Base-by-base conservation (phyloP, 2,329 filamentous ascomycete genomes). In the Aspergillus sp. region DNA sequence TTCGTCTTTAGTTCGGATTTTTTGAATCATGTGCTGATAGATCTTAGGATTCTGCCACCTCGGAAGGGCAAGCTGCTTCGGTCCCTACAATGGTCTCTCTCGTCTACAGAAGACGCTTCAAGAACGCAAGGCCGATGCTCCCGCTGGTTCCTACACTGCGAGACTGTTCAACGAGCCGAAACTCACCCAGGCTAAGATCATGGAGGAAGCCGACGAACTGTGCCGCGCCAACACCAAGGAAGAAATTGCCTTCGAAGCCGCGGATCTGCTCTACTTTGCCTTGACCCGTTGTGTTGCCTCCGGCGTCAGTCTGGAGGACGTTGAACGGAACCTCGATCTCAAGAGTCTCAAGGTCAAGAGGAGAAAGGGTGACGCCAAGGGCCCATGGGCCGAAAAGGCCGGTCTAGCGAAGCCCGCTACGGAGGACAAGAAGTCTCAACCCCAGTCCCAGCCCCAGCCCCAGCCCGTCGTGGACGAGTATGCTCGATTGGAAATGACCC, bases 311-410 rank as follows among this genome's bases (percentile, higher is more conserved):
- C 70, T 98, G 33, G 83, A 88, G 50, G 91, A 97, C 63, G 86
- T 98, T 45, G 91, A 97, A 72, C 83, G 79, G 47, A 97, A 88
- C 63, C 78, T 98, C 12, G 91, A 98, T 62, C 83, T 88, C 42
- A 98, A 98, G 81, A 90, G 86, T 64, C 75, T 94, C 58, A 97
- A 97, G 74, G 87, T 97, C 44, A 95, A 94, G 77, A 80, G 93
- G 61, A 83, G 93, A 66, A 85, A 85, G 58, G 93, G 93, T 7
- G 88, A 98, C 63, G 93, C 93, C 4, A 98, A 98, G 76, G 86
- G 86, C 27, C 87, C 88, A 56, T 97, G 90, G 83, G 86, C 85
- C 4, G 83, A 86, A 57, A 91, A 91, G 71, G 84, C 86, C 60
- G 85, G 85, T 28, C 82, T 90, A 28, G 4, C 33, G 3, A 43